Base-by-base conservation (phyloP, 2,329 filamentous ascomycete species). In the Neonectria magnoliae region DNA sequence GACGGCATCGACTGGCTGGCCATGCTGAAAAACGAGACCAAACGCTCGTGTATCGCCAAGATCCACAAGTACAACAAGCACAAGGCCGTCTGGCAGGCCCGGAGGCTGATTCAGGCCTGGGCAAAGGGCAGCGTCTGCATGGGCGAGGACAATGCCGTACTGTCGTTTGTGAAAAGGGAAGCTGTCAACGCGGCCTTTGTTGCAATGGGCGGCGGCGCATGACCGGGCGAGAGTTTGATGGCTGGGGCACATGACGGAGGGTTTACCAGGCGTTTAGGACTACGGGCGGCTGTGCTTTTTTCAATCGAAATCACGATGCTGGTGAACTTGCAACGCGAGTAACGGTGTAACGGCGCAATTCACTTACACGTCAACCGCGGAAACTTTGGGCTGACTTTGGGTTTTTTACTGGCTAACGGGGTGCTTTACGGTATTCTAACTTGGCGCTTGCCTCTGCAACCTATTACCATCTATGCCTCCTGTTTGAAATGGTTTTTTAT, bases 51-150 rank as follows among this genome's bases (percentile, higher is more conserved):
- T 3, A 62, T 71, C 2, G 63, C 61, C 7, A 75, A 74, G 57
- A 65, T 78, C 3, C 70, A 75, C 53, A 72, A 70, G 33, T 71
- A 73, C 48, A 78, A 78, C 51, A 78, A 78, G 47, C 69, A 76
- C 42, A 56, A 75, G 33, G 77, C 77, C 0, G 66, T 78, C 2
- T 78, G 75, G 75, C 71, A 77, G 0, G 68, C 68, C 0, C 62
- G 76, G 2, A 64, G 59, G 10, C 56, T 78, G 45, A 44, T 76
- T 0, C 54, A 22, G 0, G 69, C 47, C 0, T 78, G 76, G 76
- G 68, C 71, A 0, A 66, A 58, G 25, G 76, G 76, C 1, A 69
- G 72, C 13, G 57, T 77, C 1, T 68, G 60, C 1, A 63, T 76
- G 67, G 76, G 74, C 0, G 62, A 57, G 13, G 75, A 71, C 4